Percentiles rank a stretch among this genome's conserved stretches.
Evolutionary conservation across 106 monocot genomes (phyloP).

Genomic region (Apostasia ramifera): DNA sequence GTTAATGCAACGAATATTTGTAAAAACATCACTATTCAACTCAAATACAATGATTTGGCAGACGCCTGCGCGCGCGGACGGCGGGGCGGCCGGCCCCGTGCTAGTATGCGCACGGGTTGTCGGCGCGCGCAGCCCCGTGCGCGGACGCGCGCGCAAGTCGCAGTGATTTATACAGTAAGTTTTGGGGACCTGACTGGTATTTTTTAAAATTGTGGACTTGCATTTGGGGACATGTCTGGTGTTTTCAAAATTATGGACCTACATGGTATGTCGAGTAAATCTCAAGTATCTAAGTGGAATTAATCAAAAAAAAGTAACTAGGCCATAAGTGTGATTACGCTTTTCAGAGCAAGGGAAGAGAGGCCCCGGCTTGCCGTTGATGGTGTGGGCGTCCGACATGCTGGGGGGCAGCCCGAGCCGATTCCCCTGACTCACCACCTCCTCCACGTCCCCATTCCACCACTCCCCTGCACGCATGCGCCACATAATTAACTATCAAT

Average conservation of each 20-base stretch:
- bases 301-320: neutral
- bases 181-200: neutral
- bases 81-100: too few relatives aligned
- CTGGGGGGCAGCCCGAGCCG: slow-evolving; percentile 30
- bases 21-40: too few relatives aligned
- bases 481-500: neutral
- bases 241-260: too few relatives aligned
- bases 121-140: too few relatives aligned
- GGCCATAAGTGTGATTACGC: slow-evolving; percentile 5
- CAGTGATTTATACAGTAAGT: too few relatives aligned
- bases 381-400: slow-evolving; percentile 41
- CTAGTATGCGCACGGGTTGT: too few relatives aligned
- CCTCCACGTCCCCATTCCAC: slow-evolving; percentile 43
- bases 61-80: too few relatives aligned
- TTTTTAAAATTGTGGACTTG: neutral
- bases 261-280: neutral
- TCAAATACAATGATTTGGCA: too few relatives aligned
- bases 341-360: slow-evolving; percentile 39
- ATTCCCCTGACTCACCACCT: slow-evolving; percentile 24
- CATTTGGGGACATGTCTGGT: neutral
- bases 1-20: too few relatives aligned
- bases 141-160: too few relatives aligned
- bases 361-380: slow-evolving; percentile 48
- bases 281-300: neutral
- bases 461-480: slow-evolving; percentile 30